Base-by-base conservation (phyloP, 1,284 basidiomycete species). In the Ustilago crameri region DNA sequence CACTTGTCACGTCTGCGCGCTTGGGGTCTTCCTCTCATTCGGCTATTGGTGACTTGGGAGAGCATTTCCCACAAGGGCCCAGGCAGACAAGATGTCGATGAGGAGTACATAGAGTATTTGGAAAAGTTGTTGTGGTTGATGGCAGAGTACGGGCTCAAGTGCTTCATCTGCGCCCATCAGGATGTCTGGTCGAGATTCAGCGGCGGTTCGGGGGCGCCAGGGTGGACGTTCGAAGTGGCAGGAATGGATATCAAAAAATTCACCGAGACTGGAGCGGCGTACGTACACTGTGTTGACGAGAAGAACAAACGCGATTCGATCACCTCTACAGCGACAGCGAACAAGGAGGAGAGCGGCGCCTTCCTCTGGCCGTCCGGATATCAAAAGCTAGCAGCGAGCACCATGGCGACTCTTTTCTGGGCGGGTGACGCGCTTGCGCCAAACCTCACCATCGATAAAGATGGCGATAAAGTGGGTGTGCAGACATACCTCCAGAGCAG, bases 21-120 rank as follows among this genome's bases (percentile, higher is more conserved):
- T 1, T 85, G 84, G 84, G 85, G 85, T 1, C 63, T 84, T 17
- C 79, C 84, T 9, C 78, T 84, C 26, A 68, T 86, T 35, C 75
- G 85, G 0, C 93, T 71, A 87, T 92, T 57, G 91, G 88, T 98
- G 3, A 96, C 95, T 1, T 98, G 95, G 96, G 95, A 98, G 81
- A 92, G 94, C 0, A 86, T 98, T 22, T 93, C 97, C 79, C 96
- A 98, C 78, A 88, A 86, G 53, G 95, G 81, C 0, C 81, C 81
- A 0, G 41, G 42, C 14, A 57, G 48, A 10, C 40, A 66, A 2
- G 2, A 84, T 89, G 46, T 95, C 93, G 94, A 98, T 83, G 84
- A 82, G 3, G 90, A 90, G 45, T 98, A 97, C 82, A 86, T 98
- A 3, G 82, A 87, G 8, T 98, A 98, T 81, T 85, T 98, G 20